Evolutionary conservation across 2,329 filamentous ascomycete genomes (phyloP).

Genomic region (Coniosporium tulheliwenetii): DNA sequence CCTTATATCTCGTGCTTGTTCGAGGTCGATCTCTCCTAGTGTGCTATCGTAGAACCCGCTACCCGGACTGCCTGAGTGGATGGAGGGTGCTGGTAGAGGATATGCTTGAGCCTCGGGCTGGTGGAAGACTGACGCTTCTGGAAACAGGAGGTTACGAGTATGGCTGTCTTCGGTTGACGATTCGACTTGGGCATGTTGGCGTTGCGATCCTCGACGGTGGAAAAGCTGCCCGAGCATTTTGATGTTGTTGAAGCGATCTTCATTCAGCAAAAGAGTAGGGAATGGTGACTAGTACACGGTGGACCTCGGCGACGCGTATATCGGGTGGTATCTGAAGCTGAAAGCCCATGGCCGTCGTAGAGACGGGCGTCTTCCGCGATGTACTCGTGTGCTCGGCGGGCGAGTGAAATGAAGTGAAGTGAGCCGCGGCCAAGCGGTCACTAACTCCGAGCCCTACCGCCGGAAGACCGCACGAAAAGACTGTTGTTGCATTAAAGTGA

Average conservation of each 20-base stretch:
- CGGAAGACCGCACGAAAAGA: too few relatives aligned
- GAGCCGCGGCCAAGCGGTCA: too few relatives aligned
- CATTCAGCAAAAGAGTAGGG: too few relatives aligned
- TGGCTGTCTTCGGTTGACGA: constrained; percentile 22
- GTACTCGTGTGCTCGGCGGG: too few relatives aligned
- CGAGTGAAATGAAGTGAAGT: too few relatives aligned
- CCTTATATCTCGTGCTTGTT: constrained; percentile 22
- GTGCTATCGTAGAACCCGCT: constrained; percentile 14
- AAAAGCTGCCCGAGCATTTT: constrained; percentile 1
- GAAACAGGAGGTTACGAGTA: constrained; percentile 24
- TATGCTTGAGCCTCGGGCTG: constrained; percentile 20
- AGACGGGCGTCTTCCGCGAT: too few relatives aligned
- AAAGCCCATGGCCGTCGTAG: too few relatives aligned
- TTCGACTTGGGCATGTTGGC: constrained; percentile 6
- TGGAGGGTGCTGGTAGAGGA: constrained; percentile 8
- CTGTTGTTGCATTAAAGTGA: too few relatives aligned
- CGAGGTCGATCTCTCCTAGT: constrained; percentile 23
- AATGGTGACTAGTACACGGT: too few relatives aligned
- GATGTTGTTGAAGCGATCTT: neutral
- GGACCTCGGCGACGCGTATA: too few relatives aligned
- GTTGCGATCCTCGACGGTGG: constrained; percentile 1
- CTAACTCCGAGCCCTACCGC: too few relatives aligned
- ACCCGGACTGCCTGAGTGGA: neutral
- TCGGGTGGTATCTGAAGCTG: too few relatives aligned
- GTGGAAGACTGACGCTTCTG: constrained; percentile 18